These are phyloP conservation scores for Veloporphyrellus conicus DNA, from an alignment of 1,284 basidiomycete species.

Conservation along the genomic window DNA sequence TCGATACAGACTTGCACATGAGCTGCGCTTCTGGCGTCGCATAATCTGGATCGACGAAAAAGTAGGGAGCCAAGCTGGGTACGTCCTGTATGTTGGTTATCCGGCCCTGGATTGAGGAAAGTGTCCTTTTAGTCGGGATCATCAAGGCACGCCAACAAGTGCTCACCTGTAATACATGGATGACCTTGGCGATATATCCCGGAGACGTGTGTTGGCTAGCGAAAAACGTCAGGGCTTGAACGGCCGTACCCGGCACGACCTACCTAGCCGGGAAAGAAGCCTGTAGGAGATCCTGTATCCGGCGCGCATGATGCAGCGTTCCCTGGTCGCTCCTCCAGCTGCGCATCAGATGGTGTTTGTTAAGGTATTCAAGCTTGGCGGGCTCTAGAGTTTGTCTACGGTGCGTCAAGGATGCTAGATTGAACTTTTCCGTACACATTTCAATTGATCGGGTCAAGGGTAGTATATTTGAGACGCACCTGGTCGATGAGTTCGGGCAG, in stretches of 20 bases:
- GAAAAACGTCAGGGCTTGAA: background rate
- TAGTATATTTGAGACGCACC: constrained; percentile 35
- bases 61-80: constrained; percentile 61
- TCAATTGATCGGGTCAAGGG: background rate
- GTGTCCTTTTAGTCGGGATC: background rate
- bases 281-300: constrained; percentile 47
- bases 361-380: constrained; percentile 69
- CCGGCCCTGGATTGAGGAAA: constrained; percentile 54
- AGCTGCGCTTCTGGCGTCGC: constrained; percentile 48
- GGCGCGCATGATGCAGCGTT: constrained; percentile 44
- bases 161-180: constrained; percentile 52
- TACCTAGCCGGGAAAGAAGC: constrained; percentile 39
- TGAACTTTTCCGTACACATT: constrained; percentile 48
- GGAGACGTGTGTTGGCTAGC: constrained; percentile 47
- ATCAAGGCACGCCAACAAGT: background rate
- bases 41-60: constrained; percentile 70
- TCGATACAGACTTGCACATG: constrained; percentile 49
- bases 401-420: constrained; percentile 67
- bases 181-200: constrained; percentile 56
- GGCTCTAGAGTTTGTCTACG: constrained; percentile 71
- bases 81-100: constrained; percentile 67
- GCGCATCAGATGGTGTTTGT: constrained; percentile 69
- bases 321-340: constrained; percentile 44
- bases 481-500: constrained; percentile 60
- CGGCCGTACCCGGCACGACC: background rate